Base-by-base conservation (phyloP, 371 early-diverging fungal species). In the Rhizopus delemar region DNA sequence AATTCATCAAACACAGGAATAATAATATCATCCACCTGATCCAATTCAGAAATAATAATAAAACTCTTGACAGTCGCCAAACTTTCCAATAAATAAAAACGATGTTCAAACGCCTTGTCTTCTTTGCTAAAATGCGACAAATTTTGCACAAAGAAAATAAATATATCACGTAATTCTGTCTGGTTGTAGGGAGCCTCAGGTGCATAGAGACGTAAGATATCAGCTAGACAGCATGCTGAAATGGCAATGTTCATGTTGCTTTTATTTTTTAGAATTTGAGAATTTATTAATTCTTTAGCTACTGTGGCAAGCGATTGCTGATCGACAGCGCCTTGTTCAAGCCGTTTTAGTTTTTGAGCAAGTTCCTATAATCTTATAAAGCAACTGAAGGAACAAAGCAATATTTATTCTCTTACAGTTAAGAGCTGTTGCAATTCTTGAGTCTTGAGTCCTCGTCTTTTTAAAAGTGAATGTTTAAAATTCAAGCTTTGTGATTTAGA, bases 171-270 rank as follows among this genome's bases (percentile, higher is more conserved):
- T 53, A 95, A 80, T 59, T 93, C 88, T 0, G 66, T 62, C 46
- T 83, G 75, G 36, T 65, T 77, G 72, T 93, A 96, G 1, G 97
- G 98, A 4, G 94, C 91, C 39, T 93, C 90, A 6, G 97, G 97
- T 3, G 96, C 97, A 72, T 86, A 94, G 15, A 98, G 73, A 34
- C 96, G 83, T 52, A 98, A 81, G 2, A 96, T 77, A 63, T 97
- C 98, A 0, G 94, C 93, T 29, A 96, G 72, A 71, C 96, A 96
- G 73, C 94, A 93, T 0, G 95, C 90, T 1, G 87, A 82, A 16
- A 90, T 79, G 11, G 87, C 83, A 46, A 80, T 84, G 12, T 96
- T 90, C 3, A 88, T 90, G 36, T 86, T 82, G 69, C 93, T 93
- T 52, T 86, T 87, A 73, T 94, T 94, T 38, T 73, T 65, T 15